Evolutionary conservation across 2,329 filamentous ascomycete species (phyloP).

Genomic region (Aspergillus eucalypticola): DNA sequence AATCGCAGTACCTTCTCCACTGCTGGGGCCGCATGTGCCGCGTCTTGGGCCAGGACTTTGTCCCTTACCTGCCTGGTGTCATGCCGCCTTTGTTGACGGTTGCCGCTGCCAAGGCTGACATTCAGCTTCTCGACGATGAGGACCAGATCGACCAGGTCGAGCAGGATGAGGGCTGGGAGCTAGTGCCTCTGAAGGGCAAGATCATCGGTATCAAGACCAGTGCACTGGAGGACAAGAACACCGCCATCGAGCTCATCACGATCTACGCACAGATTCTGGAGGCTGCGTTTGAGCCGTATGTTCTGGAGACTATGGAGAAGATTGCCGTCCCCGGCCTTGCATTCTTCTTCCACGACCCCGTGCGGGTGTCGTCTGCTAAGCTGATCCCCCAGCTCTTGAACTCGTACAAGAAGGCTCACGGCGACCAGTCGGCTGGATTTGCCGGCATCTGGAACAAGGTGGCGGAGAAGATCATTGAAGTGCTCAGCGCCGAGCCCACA

Average conservation of each 20-base stretch:
- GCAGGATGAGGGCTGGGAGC: constrained; percentile 95
- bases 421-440: constrained; percentile 75
- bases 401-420: constrained; percentile 90
- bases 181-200: constrained; percentile 95
- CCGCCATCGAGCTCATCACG: constrained; percentile 97
- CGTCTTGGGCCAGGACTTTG: constrained; percentile 84
- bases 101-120: constrained; percentile 93
- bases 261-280: constrained; percentile 98
- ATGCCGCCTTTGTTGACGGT: constrained; percentile 92
- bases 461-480: constrained; percentile 87
- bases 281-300: constrained; percentile 86
- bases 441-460: constrained; percentile 81
- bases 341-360: constrained; percentile 99
- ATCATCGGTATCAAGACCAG: constrained; percentile 98
- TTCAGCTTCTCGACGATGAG: constrained; percentile 92
- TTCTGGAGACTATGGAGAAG: constrained; percentile 91
- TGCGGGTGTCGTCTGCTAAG: constrained; percentile 91
- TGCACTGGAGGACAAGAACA: constrained; percentile 96
- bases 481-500: constrained; percentile 87
- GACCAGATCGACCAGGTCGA: constrained; percentile 91
- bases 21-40: constrained; percentile 99
- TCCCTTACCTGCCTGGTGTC: constrained; percentile 87
- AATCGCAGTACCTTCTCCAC: constrained; percentile 95
- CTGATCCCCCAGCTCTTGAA: constrained; percentile 90
- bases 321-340: constrained; percentile 90